Conservation (phyloP, 148 eudicot species). For the Fallopia convolvulus region DNA sequence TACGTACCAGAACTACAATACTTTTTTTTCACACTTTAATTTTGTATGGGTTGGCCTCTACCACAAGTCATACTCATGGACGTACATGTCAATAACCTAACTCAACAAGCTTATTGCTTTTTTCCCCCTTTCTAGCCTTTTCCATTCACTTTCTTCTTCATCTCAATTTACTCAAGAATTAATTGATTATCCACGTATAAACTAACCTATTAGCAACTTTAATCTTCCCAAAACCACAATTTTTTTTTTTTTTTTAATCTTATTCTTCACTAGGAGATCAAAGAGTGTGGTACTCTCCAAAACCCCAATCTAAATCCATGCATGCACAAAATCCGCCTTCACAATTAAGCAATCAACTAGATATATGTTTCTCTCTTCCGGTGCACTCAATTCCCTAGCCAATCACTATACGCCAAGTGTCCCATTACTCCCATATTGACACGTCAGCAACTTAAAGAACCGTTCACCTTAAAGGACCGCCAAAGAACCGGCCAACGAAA, state of each 20-base stretch:
- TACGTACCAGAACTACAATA: background rate
- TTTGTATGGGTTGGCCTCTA: background rate
- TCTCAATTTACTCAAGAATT: background rate
- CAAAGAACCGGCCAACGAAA: background rate
- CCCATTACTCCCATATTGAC: background rate
- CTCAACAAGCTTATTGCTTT: background rate
- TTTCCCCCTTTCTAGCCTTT: background rate
- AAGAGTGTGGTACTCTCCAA: slow-evolving; percentile 4
- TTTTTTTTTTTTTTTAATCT: too few species aligned
- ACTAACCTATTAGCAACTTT: background rate
- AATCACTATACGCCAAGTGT: background rate
- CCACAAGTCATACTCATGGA: background rate
- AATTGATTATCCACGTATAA: background rate
- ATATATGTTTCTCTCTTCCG: background rate
- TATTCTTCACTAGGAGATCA: background rate
- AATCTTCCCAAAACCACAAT: background rate
- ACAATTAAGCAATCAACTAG: background rate
- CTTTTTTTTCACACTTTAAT: background rate
- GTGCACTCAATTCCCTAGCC: background rate
- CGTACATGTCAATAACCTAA: background rate
- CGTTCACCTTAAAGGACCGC: too few species aligned
- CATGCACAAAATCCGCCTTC: background rate
- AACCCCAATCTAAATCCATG: background rate
- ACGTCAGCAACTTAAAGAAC: background rate
- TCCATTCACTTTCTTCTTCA: background rate